These are phyloP conservation scores for Xylariaceae sp. DNA, from an alignment of 2,329 filamentous ascomycete species.

Conservation along the genomic window DNA sequence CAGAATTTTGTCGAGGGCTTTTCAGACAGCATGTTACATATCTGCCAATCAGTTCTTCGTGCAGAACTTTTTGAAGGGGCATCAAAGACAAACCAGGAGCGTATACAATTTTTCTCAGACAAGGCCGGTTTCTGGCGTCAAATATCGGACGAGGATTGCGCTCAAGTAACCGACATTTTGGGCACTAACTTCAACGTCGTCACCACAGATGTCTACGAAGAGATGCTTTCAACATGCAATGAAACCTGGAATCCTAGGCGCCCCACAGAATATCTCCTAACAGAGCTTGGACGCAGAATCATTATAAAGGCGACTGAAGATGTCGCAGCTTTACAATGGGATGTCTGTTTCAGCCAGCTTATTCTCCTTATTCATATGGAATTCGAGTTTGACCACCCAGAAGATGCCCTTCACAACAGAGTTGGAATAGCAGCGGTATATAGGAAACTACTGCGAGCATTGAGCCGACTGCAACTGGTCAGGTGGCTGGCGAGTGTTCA, in stretches of 20 bases:
- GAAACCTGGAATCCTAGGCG: slow-evolving; percentile 40
- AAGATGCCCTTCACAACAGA: slow-evolving; percentile 57
- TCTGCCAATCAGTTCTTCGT: slow-evolving; percentile 63
- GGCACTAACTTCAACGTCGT: slow-evolving; percentile 61
- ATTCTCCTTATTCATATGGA: slow-evolving; percentile 83
- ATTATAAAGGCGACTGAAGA: slow-evolving; percentile 77
- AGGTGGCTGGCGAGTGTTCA: slow-evolving; percentile 62
- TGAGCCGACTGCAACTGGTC: slow-evolving; percentile 71
- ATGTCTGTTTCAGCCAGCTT: slow-evolving; percentile 75
- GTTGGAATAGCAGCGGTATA: slow-evolving; percentile 68
- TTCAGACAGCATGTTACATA: slow-evolving; percentile 63
- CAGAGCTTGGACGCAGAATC: slow-evolving; percentile 71
- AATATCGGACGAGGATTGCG: slow-evolving; percentile 76
- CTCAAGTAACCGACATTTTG: slow-evolving; percentile 63
- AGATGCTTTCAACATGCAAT: slow-evolving; percentile 45
- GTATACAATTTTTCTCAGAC: slow-evolving; percentile 74
- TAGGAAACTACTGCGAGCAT: slow-evolving; percentile 61
- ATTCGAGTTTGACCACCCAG: slow-evolving; percentile 70
- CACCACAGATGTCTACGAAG: slow-evolving; percentile 51
- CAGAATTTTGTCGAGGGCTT: slow-evolving; percentile 67
- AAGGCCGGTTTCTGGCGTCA: slow-evolving; percentile 72
- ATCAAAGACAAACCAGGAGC: slow-evolving; percentile 64
- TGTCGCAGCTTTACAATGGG: slow-evolving; percentile 66
- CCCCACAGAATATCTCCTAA: slow-evolving; percentile 46
- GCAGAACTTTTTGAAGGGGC: slow-evolving; percentile 72